Conservation (phyloP, 2,329 filamentous ascomycete species). For the Exophiala sideris region DNA sequence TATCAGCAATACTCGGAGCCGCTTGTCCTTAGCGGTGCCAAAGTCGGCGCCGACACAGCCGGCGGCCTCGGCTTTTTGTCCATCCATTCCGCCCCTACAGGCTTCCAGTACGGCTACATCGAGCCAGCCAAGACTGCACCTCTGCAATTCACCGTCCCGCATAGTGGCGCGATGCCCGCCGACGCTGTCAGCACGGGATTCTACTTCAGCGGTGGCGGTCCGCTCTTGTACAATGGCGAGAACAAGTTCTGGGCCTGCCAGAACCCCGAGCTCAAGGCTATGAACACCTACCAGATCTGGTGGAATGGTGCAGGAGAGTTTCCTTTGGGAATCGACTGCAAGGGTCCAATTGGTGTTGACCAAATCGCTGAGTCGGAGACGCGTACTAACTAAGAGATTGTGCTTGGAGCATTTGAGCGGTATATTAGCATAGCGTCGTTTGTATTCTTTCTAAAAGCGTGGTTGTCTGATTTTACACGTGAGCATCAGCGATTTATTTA, state of each 20-base stretch:
- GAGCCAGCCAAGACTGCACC: conserved; percentile 3
- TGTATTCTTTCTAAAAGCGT: too few species aligned
- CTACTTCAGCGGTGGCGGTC: conserved; percentile 2
- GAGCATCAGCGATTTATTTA: too few species aligned
- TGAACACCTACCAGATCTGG: conserved; percentile 14
- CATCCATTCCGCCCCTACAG: conserved; percentile 13
- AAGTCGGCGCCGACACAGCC: conserved; percentile 3
- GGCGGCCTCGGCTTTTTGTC: conserved; percentile 9
- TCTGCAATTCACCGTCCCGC: conserved; percentile 15
- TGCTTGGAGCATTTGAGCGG: too few species aligned
- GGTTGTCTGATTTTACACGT: too few species aligned
- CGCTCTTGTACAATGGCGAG: conserved; percentile 2
- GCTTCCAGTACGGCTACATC: conserved; percentile 14
- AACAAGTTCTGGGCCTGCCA: conserved; percentile 17
- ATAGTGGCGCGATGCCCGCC: conserved; percentile 2
- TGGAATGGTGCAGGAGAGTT: conserved; percentile 3
- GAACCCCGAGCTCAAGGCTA: neutral
- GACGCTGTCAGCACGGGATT: conserved; percentile 9
- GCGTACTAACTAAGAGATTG: too few species aligned
- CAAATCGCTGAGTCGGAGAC: too few species aligned
- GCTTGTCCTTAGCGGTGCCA: conserved; percentile 5
- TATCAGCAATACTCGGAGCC: conserved; percentile 18
- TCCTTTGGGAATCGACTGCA: conserved; percentile 1
- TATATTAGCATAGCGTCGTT: too few species aligned
- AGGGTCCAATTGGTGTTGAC: neutral